A percentile compares a stretch with the other conserved stretches of the same genome.
Conservation (phyloP, 768 basidiomycete genomes). For the Xerocomus spinulosus region DNA sequence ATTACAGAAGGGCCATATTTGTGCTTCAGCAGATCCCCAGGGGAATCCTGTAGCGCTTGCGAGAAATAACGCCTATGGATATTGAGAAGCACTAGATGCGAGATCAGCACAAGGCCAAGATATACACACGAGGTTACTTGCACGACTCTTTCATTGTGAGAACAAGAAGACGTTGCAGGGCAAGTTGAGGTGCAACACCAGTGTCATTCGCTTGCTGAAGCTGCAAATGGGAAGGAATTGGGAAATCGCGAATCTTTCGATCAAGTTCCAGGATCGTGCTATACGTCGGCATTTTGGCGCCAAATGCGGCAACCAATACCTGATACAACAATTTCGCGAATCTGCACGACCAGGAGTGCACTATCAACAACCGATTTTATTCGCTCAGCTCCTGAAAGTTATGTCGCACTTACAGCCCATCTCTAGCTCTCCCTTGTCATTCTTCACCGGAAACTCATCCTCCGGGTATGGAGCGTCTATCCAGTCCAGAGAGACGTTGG, state of each 20-base stretch:
- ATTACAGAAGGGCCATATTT: conserved; percentile 65
- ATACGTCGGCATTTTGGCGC: conserved; percentile 49
- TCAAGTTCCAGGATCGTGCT: conserved; percentile 52
- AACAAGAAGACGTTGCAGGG: conserved; percentile 42
- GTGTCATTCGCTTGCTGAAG: conserved; percentile 25
- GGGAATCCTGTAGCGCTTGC: conserved; percentile 58
- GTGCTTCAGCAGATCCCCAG: conserved; percentile 54
- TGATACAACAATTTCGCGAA: conserved; percentile 50
- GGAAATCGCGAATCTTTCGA: conserved; percentile 56
- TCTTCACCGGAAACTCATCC: conserved; percentile 35
- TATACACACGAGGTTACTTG: conserved; percentile 20
- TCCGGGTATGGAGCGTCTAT: conserved; percentile 55
- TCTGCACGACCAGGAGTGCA: conserved; percentile 52
- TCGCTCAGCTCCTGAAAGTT: neutral
- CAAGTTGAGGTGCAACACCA: conserved; percentile 14
- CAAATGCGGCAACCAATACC: conserved; percentile 49
- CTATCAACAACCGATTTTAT: conserved; percentile 29
- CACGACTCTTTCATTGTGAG: conserved; percentile 49
- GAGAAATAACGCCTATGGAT: conserved; percentile 68
- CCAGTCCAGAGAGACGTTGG: conserved; percentile 47
- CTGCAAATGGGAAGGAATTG: conserved; percentile 45
- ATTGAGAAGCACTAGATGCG: conserved; percentile 49
- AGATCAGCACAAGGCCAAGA: neutral
- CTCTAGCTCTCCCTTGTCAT: conserved; percentile 33
- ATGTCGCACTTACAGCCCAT: conserved; percentile 38